A percentile compares a stretch with the other conserved stretches of the same genome.
Conservation (phyloP, 2,329 filamentous ascomycete species). For the Aspergillus fumigatiaffinis region DNA sequence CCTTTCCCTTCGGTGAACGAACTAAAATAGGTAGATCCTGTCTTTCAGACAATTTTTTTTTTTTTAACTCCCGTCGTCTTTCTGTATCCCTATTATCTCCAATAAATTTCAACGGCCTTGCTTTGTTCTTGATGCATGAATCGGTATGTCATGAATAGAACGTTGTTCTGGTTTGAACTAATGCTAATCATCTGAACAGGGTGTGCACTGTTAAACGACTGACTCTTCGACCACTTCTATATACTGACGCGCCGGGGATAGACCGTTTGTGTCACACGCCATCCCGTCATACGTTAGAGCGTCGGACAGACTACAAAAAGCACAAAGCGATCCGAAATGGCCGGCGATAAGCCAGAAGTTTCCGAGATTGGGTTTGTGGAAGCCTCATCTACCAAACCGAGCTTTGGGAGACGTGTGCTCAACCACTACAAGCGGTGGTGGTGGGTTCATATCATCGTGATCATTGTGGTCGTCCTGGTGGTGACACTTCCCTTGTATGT, state of each 20-base stretch:
- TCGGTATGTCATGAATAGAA: background rate
- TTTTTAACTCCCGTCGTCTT: background rate
- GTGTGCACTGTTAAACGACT: background rate
- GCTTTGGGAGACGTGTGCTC: slow-evolving; percentile 23
- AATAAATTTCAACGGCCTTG: background rate
- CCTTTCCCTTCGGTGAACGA: background rate
- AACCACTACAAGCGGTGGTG: slow-evolving; percentile 46
- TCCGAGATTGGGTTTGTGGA: slow-evolving; percentile 14
- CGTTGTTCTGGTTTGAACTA: background rate
- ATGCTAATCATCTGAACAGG: background rate
- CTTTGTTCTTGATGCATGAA: background rate
- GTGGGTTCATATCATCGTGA: slow-evolving; percentile 52
- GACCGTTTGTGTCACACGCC: background rate
- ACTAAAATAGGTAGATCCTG: background rate
- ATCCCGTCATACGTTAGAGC: background rate
- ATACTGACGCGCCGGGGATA: background rate
- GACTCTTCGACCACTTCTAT: background rate
- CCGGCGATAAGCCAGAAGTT: slow-evolving; percentile 19
- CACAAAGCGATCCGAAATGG: slow-evolving; percentile 10
- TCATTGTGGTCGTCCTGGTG: slow-evolving; percentile 50
- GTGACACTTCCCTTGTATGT: slow-evolving; percentile 56
- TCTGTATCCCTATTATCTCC: background rate
- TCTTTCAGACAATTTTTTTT: background rate
- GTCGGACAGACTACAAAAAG: background rate
- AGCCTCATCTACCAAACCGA: slow-evolving; percentile 14